phyloP scores from a whole-genome alignment of 352 stramenopile species.

The Pythium vanterpoolii region DNA sequence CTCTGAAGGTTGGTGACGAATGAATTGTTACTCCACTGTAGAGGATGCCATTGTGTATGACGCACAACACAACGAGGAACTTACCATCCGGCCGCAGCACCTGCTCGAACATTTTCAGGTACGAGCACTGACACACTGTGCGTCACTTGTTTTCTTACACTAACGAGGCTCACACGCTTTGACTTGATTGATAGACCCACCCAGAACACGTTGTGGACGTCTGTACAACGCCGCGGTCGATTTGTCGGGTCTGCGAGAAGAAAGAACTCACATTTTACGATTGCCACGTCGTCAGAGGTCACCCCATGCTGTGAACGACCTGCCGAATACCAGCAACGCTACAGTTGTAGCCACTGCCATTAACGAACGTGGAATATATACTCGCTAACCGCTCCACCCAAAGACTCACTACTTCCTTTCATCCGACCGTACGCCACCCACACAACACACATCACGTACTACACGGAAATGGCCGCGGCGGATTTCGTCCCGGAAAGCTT shows the following conservation, averaged over 20 bases:
- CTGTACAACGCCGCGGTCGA: slow-evolving; percentile 31
- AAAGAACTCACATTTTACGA: slow-evolving; percentile 47
- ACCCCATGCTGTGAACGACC: slow-evolving; percentile 57
- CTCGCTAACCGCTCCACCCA: no score
- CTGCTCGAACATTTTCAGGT: slow-evolving; percentile 5
- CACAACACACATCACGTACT: no score
- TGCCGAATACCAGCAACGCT: neutral
- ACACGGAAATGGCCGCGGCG: slow-evolving; percentile 21
- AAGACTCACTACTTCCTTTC: no score
- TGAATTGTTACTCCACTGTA: neutral
- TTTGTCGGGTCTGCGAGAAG: slow-evolving; percentile 44
- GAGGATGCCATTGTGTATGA: slow-evolving; percentile 15
- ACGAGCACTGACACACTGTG: neutral
- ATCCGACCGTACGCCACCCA: no score
- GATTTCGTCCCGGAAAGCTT: slow-evolving; percentile 30
- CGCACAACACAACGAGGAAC: slow-evolving; percentile 1
- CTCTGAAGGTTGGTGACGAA: no score
- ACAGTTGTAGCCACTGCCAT: neutral
- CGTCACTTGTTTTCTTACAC: neutral
- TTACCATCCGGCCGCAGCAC: neutral
- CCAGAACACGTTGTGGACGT: slow-evolving; percentile 77
- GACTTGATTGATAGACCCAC: slow-evolving; percentile 34
- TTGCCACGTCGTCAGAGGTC: slow-evolving; percentile 71
- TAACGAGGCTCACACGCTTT: neutral
- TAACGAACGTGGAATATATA: no score